Evolutionary conservation across 257 asterid genomes (phyloP).

Genomic region (Penstemon newberryi): DNA sequence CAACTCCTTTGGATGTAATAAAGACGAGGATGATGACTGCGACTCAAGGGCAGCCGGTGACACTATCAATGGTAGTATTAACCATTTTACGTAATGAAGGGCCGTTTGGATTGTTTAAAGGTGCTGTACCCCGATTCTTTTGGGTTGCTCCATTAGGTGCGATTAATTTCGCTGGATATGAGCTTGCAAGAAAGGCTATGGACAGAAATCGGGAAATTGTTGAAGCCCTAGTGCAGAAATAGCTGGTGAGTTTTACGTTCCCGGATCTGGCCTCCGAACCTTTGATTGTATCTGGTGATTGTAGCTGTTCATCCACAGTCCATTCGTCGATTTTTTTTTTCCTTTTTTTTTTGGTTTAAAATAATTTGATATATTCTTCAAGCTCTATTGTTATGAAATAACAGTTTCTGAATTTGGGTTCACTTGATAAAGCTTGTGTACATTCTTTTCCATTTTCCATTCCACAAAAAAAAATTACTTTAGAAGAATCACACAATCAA

Average conservation of each 20-base stretch:
- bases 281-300: too few relatives aligned
- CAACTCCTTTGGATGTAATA: constrained; percentile 86
- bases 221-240: constrained; percentile 30
- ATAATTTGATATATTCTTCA: too few relatives aligned
- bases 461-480: too few relatives aligned
- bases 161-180: constrained; percentile 87
- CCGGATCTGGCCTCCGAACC: too few relatives aligned
- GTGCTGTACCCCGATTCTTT: constrained; percentile 83
- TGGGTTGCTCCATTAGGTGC: constrained; percentile 97
- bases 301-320: too few relatives aligned
- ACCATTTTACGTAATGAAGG: constrained; percentile 70
- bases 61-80: constrained; percentile 48
- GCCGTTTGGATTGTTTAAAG: constrained; percentile 72
- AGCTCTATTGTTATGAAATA: too few relatives aligned
- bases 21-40: constrained; percentile 87
- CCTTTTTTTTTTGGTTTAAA: too few relatives aligned
- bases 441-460: too few relatives aligned
- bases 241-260: background rate
- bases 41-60: constrained; percentile 50
- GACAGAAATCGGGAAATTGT: constrained; percentile 49
- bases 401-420: too few relatives aligned
- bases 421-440: too few relatives aligned
- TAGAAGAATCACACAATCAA: too few relatives aligned
- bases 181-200: constrained; percentile 78
- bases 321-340: too few relatives aligned